Percentiles rank a stretch among this genome's conserved stretches.
Conservation (phyloP, 495 filamentous ascomycete species). For the Tuber magnatum region DNA sequence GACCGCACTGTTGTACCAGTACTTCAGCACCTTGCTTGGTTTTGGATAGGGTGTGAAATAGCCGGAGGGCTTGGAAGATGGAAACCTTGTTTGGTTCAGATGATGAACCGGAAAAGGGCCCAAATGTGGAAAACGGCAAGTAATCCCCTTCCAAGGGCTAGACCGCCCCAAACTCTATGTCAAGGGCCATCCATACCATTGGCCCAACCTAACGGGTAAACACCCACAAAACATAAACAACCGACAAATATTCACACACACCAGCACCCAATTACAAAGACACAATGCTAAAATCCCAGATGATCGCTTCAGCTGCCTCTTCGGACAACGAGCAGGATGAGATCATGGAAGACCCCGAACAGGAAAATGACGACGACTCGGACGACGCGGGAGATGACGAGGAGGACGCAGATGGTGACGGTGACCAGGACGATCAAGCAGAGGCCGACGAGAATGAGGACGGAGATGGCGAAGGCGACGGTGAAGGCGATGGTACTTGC, state of each 20-base stretch:
- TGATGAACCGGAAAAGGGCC: conserved; percentile 6
- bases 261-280: neutral
- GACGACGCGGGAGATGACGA: conserved; percentile 46
- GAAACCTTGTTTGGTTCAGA: conserved; percentile 6
- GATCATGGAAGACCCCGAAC: conserved; percentile 57
- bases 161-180: neutral
- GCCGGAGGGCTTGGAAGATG: neutral
- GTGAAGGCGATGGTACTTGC: conserved; percentile 47
- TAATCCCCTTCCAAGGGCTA: neutral
- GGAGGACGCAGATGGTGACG: conserved; percentile 32
- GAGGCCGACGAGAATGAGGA: conserved; percentile 48
- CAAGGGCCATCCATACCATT: neutral
- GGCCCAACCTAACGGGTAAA: neutral
- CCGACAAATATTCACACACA: neutral
- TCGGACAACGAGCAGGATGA: conserved; percentile 67
- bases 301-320: conserved; percentile 45
- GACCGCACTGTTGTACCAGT: neutral
- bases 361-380: conserved; percentile 49
- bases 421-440: conserved; percentile 40
- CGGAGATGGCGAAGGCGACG: conserved; percentile 55
- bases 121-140: conserved; percentile 9
- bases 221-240: neutral
- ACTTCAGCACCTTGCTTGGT: neutral
- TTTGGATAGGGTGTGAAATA: neutral
- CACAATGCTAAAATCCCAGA: neutral